Evolutionary conservation across 306 rosid genomes (phyloP), one percentile per base, ranked within the genome.

Genomic region (Neltuma alba): DNA sequence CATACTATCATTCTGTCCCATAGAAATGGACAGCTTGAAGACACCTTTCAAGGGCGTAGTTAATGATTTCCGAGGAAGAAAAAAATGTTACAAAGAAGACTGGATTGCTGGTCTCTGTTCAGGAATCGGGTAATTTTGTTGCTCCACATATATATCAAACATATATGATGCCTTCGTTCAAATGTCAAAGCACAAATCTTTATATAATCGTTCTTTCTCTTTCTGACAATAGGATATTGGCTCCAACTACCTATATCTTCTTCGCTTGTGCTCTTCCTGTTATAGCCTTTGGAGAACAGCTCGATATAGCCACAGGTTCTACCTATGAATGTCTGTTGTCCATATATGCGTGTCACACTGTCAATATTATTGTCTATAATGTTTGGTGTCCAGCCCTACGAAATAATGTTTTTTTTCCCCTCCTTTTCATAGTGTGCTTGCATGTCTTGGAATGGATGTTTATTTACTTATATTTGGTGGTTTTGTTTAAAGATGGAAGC

Each of bases 11-110:
- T 44, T 44, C 50, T 44, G 16, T 3, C 50, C 50, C 18, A 2
- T 13, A 44, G 50, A 14, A 44, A 44, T 44, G 50, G 50, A 84
- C 83, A 74, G 60, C 72, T 37, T 89, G 6, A 84, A 71, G 83
- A 34, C 84, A 81, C 93, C 93, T 77, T 89, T 90, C 82, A 84
- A 83, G 69, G 98, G 98, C 47, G 82, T 90, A 70, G 77, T 83
- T 5, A 68, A 66, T 2, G 97, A 94, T 79, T n/a, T 89, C 79
- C 75, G 79, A 62, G 91, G 90, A 84, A 88, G 98, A 88, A 76
- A 82, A 10, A 27, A 75, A 44, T 86, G 84, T 80, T 94, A 94
- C 25, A 87, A 82, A 81, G 90, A 92, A 71, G 98, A 94, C 83
- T 94, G 98, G 98, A 38, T 57, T 78, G 76, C 66, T 54, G 94